Percentiles rank a stretch among this genome's conserved stretches.
phyloP scores from a whole-genome alignment of 805 yeast genomes.

The Diddensiella caesifluorescens region DNA sequence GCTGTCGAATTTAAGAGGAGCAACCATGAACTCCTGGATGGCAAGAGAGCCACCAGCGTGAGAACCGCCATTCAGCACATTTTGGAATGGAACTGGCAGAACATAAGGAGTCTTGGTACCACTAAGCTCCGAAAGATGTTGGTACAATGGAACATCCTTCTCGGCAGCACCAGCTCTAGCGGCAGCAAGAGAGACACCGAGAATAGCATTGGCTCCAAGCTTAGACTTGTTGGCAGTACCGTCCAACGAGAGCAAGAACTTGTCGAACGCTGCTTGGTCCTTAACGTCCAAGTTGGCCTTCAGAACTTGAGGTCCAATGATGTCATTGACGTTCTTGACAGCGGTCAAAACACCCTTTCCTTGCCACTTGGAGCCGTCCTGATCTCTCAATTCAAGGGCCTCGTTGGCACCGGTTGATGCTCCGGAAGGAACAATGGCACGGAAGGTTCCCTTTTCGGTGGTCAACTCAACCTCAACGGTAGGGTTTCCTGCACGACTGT shows the following conservation, averaged over 20 bases:
- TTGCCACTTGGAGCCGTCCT: constrained; percentile 94
- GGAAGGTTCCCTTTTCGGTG: constrained; percentile 90
- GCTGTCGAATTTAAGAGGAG: constrained; percentile 83
- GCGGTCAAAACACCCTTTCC: constrained; percentile 99
- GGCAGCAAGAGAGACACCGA: constrained; percentile 96
- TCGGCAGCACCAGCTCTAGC: constrained; percentile 99
- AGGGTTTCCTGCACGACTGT: constrained; percentile 60
- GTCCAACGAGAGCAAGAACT: constrained; percentile 78
- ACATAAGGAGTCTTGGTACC: constrained; percentile 79
- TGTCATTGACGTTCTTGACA: constrained; percentile 88
- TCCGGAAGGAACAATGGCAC: constrained; percentile 98
- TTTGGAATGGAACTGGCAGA: constrained; percentile 97
- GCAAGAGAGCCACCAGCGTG: constrained; percentile 99
- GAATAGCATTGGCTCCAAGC: constrained; percentile 97
- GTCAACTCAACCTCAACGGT: constrained; percentile 96
- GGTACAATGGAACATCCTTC: constrained; percentile 88
- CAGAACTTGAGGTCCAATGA: constrained; percentile 90
- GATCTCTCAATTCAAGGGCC: constrained; percentile 98
- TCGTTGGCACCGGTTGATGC: constrained; percentile 99
- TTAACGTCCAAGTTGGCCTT: constrained; percentile 76
- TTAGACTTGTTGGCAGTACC: constrained; percentile 97
- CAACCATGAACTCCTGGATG: constrained; percentile 99
- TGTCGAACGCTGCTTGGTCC: constrained; percentile 83
- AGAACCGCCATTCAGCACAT: constrained; percentile 98
- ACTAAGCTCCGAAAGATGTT: constrained; percentile 79